A percentile compares a stretch with the other conserved stretches of the same genome.
Conservation (phyloP, 331 rosid genomes). For the Telfairia occidentalis region DNA sequence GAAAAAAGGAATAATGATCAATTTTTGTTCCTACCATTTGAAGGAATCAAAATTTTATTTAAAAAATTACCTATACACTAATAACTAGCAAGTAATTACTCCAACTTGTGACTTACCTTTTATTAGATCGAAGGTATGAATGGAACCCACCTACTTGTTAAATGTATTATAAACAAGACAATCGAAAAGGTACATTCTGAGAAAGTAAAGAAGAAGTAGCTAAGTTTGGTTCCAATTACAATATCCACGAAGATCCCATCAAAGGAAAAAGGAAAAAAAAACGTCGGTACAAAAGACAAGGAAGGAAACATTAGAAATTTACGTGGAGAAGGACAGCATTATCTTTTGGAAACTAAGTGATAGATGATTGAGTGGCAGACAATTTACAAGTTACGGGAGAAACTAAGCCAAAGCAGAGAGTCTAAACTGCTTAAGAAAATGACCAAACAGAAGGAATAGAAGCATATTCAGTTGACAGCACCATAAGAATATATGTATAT, state of each 20-base stretch:
- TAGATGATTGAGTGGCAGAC: background rate
- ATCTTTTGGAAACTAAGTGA: background rate
- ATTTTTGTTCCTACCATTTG: background rate
- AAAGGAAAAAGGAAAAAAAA: background rate
- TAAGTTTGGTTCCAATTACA: background rate
- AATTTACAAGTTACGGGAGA: background rate
- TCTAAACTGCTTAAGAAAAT: background rate
- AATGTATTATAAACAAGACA: background rate
- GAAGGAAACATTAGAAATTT: background rate
- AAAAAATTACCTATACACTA: background rate
- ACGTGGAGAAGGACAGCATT: background rate
- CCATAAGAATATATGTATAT: background rate
- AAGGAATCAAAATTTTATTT: background rate
- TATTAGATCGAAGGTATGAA: background rate
- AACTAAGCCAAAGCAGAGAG: background rate
- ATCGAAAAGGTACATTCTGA: background rate
- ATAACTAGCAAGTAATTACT: background rate
- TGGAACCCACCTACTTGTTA: conserved; percentile 2
- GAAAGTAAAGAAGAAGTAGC: background rate
- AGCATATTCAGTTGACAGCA: background rate
- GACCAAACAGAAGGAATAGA: background rate
- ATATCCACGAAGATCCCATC: background rate
- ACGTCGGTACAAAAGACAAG: background rate
- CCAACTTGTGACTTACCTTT: background rate
- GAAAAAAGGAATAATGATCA: background rate